Conservation (phyloP, 176 grass and related monocot species). For the bread wheat (Triticum aestivum) region DNA sequence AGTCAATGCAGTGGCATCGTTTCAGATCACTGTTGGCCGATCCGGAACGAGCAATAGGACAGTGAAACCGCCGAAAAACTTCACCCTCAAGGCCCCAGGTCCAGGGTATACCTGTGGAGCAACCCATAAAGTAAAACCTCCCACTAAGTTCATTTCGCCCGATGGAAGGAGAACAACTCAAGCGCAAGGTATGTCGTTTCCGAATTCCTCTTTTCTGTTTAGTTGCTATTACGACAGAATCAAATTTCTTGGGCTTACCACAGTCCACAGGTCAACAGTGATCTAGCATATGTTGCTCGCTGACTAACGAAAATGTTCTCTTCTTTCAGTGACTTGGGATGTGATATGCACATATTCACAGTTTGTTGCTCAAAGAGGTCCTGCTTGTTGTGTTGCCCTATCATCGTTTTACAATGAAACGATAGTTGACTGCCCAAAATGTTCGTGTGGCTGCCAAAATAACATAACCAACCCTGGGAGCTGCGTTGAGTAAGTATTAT, state of each 20-base stretch:
- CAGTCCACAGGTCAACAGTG: neutral
- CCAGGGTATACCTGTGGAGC: conserved; percentile 65
- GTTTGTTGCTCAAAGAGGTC: conserved; percentile 66
- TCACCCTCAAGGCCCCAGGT: conserved; percentile 58
- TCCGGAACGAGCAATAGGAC: conserved; percentile 73
- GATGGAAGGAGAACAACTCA: conserved; percentile 73
- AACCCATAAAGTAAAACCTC: conserved; percentile 48
- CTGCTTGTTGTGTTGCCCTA: conserved; percentile 71
- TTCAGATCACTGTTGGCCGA: conserved; percentile 68
- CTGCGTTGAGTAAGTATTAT: conserved; percentile 67
- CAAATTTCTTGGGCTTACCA: neutral
- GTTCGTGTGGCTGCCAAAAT: conserved; percentile 66
- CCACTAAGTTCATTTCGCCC: conserved; percentile 56
- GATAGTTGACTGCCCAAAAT: conserved; percentile 69
- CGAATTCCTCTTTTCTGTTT: neutral
- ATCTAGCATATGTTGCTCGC: neutral
- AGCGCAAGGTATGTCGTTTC: conserved; percentile 50
- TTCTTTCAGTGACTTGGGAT: conserved; percentile 73
- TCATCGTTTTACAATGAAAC: conserved; percentile 82
- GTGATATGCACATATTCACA: conserved; percentile 76
- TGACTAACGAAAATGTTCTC: conserved; percentile 1
- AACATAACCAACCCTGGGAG: conserved; percentile 67
- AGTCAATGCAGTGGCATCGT: conserved; percentile 46
- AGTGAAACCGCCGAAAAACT: conserved; percentile 48
- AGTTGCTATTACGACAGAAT: neutral